Percentiles rank a stretch among this genome's conserved stretches.
Evolutionary conservation across 345 rosid species (phyloP).

Genomic region (sweet orange (Citrus sinensis)): DNA sequence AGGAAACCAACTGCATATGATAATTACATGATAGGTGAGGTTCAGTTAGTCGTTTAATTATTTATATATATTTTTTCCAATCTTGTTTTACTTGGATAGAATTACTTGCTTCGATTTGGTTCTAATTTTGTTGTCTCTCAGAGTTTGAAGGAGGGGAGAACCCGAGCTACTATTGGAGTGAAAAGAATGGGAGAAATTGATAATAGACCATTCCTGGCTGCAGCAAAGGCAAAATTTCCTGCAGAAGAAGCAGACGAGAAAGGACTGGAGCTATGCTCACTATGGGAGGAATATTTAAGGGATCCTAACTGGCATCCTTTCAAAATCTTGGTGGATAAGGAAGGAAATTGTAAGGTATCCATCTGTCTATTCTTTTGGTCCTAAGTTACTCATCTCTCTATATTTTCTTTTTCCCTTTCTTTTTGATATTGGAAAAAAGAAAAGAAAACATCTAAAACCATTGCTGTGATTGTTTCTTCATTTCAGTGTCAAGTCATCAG

Average conservation of each 20-base stretch:
- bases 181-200: conserved; percentile 66
- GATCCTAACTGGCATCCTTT: conserved; percentile 59
- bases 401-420: background rate
- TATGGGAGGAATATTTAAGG: conserved; percentile 39
- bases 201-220: conserved; percentile 32
- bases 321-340: conserved; percentile 21
- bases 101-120: background rate
- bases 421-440: background rate
- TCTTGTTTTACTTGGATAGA: background rate
- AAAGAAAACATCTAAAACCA: background rate
- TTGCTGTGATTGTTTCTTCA: background rate
- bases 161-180: conserved; percentile 29
- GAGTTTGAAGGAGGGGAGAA: conserved; percentile 16
- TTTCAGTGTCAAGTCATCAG: background rate
- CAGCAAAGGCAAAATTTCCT: conserved; percentile 35
- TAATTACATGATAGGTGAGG: background rate
- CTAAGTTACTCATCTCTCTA: background rate
- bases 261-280: conserved; percentile 33
- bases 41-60: background rate
- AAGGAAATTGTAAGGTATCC: conserved; percentile 31
- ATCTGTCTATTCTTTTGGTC: background rate
- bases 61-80: background rate
- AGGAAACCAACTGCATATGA: background rate
- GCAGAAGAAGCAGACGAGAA: conserved; percentile 36
- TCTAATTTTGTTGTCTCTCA: conserved; percentile 22